A percentile compares a stretch with the other conserved stretches of the same genome.
Evolutionary conservation across 352 stramenopile species (phyloP).

Genomic region (Thraustotheca clavata): DNA sequence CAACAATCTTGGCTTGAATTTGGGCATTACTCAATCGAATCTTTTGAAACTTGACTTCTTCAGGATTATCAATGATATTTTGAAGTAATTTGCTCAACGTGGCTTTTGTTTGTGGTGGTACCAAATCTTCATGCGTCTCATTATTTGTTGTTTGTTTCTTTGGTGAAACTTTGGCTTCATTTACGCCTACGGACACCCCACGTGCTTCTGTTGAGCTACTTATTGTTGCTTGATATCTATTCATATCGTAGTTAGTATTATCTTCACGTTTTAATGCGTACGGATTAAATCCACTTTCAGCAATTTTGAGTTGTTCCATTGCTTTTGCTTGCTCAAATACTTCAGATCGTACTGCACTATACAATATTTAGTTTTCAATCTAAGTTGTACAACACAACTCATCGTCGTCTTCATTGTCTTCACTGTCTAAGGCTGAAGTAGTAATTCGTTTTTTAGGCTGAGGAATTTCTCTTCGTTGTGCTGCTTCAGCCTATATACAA

Average conservation of each 20-base stretch:
- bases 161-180: background rate
- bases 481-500: constrained; percentile 7
- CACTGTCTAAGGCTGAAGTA: background rate
- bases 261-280: background rate
- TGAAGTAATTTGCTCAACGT: constrained; percentile 13
- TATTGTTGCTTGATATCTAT: constrained; percentile 21
- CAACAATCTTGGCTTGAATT: constrained; percentile 19
- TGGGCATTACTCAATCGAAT: constrained; percentile 1
- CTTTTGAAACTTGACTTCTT: constrained; percentile 19
- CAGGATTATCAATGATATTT: constrained; percentile 15
- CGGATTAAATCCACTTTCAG: constrained; percentile 17
- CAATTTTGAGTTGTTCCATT: constrained; percentile 7
- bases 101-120: background rate
- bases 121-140: background rate
- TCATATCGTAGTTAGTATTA: too few relatives aligned
- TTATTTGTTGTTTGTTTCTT: background rate
- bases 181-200: background rate
- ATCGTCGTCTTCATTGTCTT: constrained; percentile 4
- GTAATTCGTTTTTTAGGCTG: constrained; percentile 15
- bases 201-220: constrained; percentile 13
- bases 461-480: background rate
- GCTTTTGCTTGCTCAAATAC: constrained; percentile 13
- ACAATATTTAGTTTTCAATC: background rate
- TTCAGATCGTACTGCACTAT: constrained; percentile 3
- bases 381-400: background rate